A percentile compares a stretch with the other conserved stretches of the same genome.
Conservation (phyloP, 495 filamentous ascomycete genomes). For the Penicillium turbatum region DNA sequence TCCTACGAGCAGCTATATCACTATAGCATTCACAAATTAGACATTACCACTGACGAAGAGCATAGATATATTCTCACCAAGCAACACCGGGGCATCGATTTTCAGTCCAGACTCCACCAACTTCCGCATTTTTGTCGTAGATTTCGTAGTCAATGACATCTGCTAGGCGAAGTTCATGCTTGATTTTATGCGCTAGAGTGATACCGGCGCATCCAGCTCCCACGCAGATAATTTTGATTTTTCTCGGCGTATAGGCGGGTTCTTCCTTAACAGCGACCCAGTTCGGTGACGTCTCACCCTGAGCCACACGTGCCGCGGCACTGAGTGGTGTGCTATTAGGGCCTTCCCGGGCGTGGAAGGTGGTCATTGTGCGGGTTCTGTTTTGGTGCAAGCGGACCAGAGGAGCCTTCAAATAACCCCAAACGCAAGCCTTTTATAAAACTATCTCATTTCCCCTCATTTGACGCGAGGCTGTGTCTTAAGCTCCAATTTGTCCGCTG, state of each 20-base stretch:
- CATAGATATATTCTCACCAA: conserved; percentile 8
- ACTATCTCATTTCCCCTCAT: too few species aligned
- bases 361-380: too few species aligned
- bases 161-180: conserved; percentile 18
- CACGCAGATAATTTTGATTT: conserved; percentile 34
- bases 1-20: conserved; percentile 22
- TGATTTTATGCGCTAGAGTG: conserved; percentile 29
- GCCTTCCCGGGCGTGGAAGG: too few species aligned
- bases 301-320: background rate
- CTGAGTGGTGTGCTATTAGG: too few species aligned
- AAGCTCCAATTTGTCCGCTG: too few species aligned
- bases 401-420: too few species aligned
- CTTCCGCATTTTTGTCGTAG: conserved; percentile 37
- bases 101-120: conserved; percentile 42
- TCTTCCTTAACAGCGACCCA: background rate
- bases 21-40: background rate
- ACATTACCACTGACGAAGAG: background rate
- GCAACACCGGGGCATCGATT: conserved; percentile 36
- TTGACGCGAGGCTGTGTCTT: too few species aligned
- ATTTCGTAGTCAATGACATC: conserved; percentile 24
- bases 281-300: background rate
- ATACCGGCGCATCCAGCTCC: conserved; percentile 40
- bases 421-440: too few species aligned
- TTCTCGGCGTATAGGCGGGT: conserved; percentile 12
- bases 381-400: too few species aligned